Evolutionary conservation across 2,329 filamentous ascomycete genomes (phyloP).

Genomic region (Plenodomus tracheiphilus): DNA sequence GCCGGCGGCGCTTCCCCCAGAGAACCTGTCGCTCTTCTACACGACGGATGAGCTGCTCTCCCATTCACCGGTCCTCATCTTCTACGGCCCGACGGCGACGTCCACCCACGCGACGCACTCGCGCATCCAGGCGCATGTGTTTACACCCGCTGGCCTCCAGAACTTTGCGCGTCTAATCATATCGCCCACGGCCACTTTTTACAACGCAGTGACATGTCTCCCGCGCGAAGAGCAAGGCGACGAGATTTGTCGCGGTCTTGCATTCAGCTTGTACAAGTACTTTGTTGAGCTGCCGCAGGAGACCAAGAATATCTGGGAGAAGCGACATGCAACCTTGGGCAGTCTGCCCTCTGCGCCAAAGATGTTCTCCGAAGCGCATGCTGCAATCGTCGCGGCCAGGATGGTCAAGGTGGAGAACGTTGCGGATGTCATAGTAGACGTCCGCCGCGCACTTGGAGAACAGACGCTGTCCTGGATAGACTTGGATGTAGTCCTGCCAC

Average conservation of each 20-base stretch:
- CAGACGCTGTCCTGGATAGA: slow-evolving; percentile 85
- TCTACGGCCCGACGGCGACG: slow-evolving; percentile 89
- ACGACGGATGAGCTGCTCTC: slow-evolving; percentile 81
- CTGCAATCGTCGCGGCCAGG: slow-evolving; percentile 81
- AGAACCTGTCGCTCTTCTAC: slow-evolving; percentile 85
- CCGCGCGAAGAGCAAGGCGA: slow-evolving; percentile 95
- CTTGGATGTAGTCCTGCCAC: slow-evolving; percentile 81
- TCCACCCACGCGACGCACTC: slow-evolving; percentile 82
- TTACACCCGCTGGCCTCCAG: slow-evolving; percentile 84
- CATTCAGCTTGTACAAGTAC: slow-evolving; percentile 92
- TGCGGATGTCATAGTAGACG: slow-evolving; percentile 69
- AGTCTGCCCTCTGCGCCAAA: slow-evolving; percentile 65
- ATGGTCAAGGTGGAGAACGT: slow-evolving; percentile 83
- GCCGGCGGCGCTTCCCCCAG: slow-evolving; percentile 74
- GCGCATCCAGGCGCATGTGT: slow-evolving; percentile 91
- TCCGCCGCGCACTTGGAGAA: slow-evolving; percentile 76
- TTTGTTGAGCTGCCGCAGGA: slow-evolving; percentile 81
- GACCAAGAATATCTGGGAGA: slow-evolving; percentile 71
- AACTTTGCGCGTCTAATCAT: slow-evolving; percentile 91
- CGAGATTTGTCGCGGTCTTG: slow-evolving; percentile 86
- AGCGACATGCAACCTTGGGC: slow-evolving; percentile 55
- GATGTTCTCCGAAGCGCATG: slow-evolving; percentile 89
- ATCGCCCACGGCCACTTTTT: slow-evolving; percentile 88
- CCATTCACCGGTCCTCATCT: slow-evolving; percentile 81
- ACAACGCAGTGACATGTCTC: slow-evolving; percentile 84